Conservation (phyloP, 768 basidiomycete species). For the Psilocybe cyanescens region DNA sequence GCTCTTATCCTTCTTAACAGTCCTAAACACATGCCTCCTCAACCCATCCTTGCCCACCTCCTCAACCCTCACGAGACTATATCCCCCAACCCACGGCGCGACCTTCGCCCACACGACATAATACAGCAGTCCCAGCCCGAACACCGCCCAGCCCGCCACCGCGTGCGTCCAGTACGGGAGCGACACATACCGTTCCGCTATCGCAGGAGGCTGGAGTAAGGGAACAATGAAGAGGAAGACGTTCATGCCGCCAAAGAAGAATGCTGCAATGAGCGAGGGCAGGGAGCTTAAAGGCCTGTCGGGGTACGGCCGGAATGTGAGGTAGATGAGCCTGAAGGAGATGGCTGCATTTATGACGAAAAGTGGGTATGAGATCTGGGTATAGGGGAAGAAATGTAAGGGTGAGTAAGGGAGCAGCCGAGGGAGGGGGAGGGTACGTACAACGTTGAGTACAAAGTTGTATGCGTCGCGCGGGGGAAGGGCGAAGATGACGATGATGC, state of each 20-base stretch:
- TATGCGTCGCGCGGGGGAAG: conserved; percentile 70
- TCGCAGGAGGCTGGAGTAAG: conserved; percentile 51
- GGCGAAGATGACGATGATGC: conserved; percentile 38
- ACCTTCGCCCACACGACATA: conserved; percentile 12
- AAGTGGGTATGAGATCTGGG: conserved; percentile 46
- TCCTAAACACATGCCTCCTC: conserved; percentile 25
- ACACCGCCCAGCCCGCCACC: conserved; percentile 41
- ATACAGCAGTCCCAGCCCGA: conserved; percentile 34
- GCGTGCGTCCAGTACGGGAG: conserved; percentile 65
- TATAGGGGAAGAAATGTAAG: neutral
- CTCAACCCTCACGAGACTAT: conserved; percentile 32
- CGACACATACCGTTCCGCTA: conserved; percentile 45
- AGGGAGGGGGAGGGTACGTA: conserved; percentile 28
- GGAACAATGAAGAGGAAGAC: conserved; percentile 61
- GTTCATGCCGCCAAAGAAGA: conserved; percentile 62
- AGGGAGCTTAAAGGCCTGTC: conserved; percentile 3
- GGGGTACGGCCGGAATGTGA: conserved; percentile 27
- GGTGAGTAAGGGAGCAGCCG: neutral
- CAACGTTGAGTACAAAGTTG: conserved; percentile 60
- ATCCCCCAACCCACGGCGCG: conserved; percentile 29
- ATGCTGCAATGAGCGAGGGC: conserved; percentile 26
- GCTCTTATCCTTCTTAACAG: conserved; percentile 4
- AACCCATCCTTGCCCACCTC: conserved; percentile 37
- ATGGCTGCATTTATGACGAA: conserved; percentile 54
- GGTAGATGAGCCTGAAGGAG: conserved; percentile 54